A percentile compares a stretch with the other conserved stretches of the same genome.
phyloP scores from a whole-genome alignment of 1,139 yeast species.

The Nakaseomyces uthaithaninus region DNA sequence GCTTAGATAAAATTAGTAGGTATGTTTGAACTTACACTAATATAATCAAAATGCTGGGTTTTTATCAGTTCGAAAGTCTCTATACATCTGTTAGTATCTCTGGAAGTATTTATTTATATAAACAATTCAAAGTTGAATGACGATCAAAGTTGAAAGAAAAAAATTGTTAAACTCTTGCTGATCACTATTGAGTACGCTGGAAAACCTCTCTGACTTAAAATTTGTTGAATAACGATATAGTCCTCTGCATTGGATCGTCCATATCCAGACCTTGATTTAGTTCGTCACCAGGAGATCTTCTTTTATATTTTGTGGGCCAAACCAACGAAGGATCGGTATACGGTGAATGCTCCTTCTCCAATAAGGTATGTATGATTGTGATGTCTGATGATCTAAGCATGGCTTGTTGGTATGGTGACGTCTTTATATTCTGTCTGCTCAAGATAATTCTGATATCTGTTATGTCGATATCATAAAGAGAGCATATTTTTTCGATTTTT shows the following conservation, averaged over 20 bases:
- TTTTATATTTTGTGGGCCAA: constrained; percentile 24
- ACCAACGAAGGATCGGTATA: not conserved
- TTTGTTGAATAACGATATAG: constrained; percentile 2
- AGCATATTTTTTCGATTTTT: constrained; percentile 14
- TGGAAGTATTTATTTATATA: too few relatives aligned
- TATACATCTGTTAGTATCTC: too few relatives aligned
- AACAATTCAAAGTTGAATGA: too few relatives aligned
- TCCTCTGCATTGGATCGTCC: constrained; percentile 9
- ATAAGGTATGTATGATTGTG: not conserved
- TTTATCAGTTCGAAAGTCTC: too few relatives aligned
- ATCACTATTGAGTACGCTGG: too few relatives aligned
- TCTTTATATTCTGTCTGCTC: not conserved
- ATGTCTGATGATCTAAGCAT: constrained; percentile 5
- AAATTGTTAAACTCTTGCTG: not conserved
- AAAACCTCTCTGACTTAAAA: too few relatives aligned
- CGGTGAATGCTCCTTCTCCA: not conserved
- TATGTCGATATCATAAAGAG: constrained; percentile 21
- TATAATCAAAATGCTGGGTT: too few relatives aligned
- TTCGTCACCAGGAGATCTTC: not conserved
- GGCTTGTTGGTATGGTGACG: not conserved
- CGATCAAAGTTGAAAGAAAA: not conserved
- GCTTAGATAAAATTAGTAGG: too few relatives aligned
- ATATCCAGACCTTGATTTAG: constrained; percentile 1
- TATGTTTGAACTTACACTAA: too few relatives aligned
- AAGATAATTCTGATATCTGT: constrained; percentile 19